phyloP scores from a whole-genome alignment of 768 basidiomycete genomes.

The Epithele typhae region DNA sequence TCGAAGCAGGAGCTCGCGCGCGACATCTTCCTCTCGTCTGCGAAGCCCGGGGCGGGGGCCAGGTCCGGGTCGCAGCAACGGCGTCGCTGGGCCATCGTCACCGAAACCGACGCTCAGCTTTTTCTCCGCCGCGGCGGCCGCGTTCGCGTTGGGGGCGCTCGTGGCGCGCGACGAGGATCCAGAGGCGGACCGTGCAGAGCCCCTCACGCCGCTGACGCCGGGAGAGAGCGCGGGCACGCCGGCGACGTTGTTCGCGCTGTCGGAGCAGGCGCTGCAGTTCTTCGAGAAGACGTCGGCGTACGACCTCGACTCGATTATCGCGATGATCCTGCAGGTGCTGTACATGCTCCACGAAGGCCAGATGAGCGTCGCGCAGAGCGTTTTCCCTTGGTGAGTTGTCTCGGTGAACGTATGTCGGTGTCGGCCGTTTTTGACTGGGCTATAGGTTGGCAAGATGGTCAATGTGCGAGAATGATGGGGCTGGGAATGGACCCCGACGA shows the following conservation, averaged over 20 bases:
- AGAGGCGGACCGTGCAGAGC: not conserved
- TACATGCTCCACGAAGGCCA: constrained; percentile 50
- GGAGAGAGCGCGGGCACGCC: constrained; percentile 26
- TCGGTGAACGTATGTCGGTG: not conserved
- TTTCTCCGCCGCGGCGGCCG: constrained; percentile 55
- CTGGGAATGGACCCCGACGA: constrained; percentile 57
- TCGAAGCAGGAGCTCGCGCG: constrained; percentile 21
- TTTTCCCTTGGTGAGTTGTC: constrained; percentile 41
- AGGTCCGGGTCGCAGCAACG: constrained; percentile 9
- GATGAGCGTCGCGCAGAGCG: constrained; percentile 35
- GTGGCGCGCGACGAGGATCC: constrained; percentile 19
- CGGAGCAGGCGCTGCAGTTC: constrained; percentile 41
- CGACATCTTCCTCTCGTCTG: constrained; percentile 19
- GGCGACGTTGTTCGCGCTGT: constrained; percentile 41
- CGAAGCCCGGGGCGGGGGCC: constrained; percentile 3
- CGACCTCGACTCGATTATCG: constrained; percentile 54
- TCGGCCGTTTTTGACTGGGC: not conserved
- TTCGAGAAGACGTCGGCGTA: constrained; percentile 40
- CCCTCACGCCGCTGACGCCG: constrained; percentile 16
- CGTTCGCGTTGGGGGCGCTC: constrained; percentile 56
- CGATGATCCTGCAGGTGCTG: constrained; percentile 55
- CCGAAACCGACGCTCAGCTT: constrained; percentile 41
- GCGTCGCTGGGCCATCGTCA: constrained; percentile 1
- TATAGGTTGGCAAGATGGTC: constrained; percentile 65
- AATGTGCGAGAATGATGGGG: constrained; percentile 63